A percentile compares a stretch with the other conserved stretches of the same genome.
Conservation (phyloP, 2,329 filamentous ascomycete genomes). For the Fusarium dlaminii region DNA sequence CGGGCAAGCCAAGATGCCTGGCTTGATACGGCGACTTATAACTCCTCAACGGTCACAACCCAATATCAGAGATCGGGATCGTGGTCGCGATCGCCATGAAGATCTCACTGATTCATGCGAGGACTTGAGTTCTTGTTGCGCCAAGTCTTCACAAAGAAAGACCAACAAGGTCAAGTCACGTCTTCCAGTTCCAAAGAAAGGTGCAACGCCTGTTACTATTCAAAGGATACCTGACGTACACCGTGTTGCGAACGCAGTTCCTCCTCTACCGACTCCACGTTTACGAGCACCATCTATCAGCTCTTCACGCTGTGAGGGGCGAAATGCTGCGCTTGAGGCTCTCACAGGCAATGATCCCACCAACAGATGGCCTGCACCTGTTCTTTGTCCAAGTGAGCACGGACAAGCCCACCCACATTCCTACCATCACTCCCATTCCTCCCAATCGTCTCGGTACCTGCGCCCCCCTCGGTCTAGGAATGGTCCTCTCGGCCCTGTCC, state of each 20-base stretch:
- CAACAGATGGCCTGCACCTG: constrained; percentile 41
- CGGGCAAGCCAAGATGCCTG: constrained; percentile 36
- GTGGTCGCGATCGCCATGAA: constrained; percentile 13
- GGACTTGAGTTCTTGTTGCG: constrained; percentile 29
- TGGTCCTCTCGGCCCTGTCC: constrained; percentile 12
- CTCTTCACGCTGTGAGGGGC: constrained; percentile 57
- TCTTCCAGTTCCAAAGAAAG: constrained; percentile 35
- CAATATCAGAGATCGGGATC: constrained; percentile 8
- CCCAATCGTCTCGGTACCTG: constrained; percentile 17
- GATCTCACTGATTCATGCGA: constrained; percentile 32
- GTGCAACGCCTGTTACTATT: constrained; percentile 42
- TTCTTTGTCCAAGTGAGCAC: constrained; percentile 48
- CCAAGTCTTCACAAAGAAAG: constrained; percentile 25
- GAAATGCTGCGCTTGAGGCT: constrained; percentile 44
- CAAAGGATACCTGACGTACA: constrained; percentile 52
- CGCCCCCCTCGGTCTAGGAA: constrained; percentile 37
- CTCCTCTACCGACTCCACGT: constrained; percentile 51
- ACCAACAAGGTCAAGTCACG: constrained; percentile 33
- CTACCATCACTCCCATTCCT: constrained; percentile 29
- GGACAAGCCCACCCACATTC: constrained; percentile 33
- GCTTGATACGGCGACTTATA: constrained; percentile 41
- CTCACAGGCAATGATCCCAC: constrained; percentile 38
- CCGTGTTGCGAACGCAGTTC: constrained; percentile 50
- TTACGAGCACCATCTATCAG: constrained; percentile 53
- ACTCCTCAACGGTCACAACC: constrained; percentile 25